A percentile compares a stretch with the other conserved stretches of the same genome.
Evolutionary conservation across 352 stramenopile species (phyloP).

Genomic region (Phytophthora europaea): DNA sequence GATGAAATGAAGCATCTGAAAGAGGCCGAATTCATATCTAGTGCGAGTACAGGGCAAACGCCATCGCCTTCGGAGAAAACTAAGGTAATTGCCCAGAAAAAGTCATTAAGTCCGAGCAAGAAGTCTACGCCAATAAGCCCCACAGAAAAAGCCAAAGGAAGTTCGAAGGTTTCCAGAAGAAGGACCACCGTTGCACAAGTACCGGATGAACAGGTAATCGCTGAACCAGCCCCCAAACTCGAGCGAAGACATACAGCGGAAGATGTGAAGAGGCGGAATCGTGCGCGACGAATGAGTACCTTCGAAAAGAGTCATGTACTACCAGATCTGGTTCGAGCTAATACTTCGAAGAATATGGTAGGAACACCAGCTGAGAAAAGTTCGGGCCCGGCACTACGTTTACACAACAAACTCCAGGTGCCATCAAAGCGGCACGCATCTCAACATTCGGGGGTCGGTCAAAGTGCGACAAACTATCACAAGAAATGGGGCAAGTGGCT

Average conservation of each 20-base stretch:
- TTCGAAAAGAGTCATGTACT: conserved; percentile 9
- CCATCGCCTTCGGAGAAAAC: not conserved
- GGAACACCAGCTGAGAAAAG: conserved; percentile 11
- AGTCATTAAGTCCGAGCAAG: conserved; percentile 22
- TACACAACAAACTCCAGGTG: conserved; percentile 5
- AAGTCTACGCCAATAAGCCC: not conserved
- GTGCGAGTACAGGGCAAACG: not conserved
- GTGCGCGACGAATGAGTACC: conserved; percentile 18
- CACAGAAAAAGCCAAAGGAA: conserved; percentile 10
- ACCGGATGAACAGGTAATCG: conserved; percentile 3
- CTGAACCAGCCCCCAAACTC: not conserved
- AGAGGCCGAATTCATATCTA: not conserved
- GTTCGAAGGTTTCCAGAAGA: conserved; percentile 11
- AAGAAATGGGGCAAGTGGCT: conserved; percentile 72
- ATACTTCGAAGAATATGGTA: not conserved
- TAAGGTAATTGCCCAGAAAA: conserved; percentile 15
- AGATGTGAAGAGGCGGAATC: conserved; percentile 20
- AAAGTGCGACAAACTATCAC: conserved; percentile 54
- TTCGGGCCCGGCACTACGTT: not conserved
- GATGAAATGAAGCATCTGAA: not conserved
- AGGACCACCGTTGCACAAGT: conserved; percentile 18
- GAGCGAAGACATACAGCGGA: conserved; percentile 22
- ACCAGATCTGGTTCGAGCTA: conserved; percentile 5
- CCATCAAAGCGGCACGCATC: conserved; percentile 19
- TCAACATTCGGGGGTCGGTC: conserved; percentile 11